Conservation (phyloP, 495 filamentous ascomycete species). For the Entonaema liquescens region DNA sequence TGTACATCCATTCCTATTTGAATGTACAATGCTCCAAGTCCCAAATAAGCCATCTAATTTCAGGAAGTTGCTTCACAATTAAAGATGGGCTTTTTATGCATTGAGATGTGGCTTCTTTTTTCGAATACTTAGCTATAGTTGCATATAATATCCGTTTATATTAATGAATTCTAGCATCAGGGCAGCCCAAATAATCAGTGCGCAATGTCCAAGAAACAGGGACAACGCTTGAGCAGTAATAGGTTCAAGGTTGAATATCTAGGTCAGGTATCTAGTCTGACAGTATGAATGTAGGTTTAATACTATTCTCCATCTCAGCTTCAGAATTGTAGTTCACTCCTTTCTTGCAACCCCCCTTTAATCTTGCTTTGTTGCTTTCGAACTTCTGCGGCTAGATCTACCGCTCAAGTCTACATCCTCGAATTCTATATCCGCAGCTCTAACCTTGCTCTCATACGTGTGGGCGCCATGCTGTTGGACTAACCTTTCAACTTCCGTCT, state of each 20-base stretch:
- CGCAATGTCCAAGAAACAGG: not conserved
- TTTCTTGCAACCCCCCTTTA: constrained; percentile 1
- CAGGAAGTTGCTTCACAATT: not conserved
- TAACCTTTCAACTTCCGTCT: not conserved
- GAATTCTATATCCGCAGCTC: constrained; percentile 21
- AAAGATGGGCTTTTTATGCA: not conserved
- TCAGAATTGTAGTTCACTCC: not conserved
- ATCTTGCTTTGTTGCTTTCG: constrained; percentile 29
- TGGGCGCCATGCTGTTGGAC: constrained; percentile 21
- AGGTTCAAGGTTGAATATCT: not conserved
- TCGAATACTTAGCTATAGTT: not conserved
- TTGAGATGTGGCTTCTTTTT: not conserved
- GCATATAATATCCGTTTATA: not conserved
- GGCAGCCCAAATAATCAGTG: not conserved
- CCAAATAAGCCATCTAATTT: too few relatives aligned
- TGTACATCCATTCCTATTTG: not conserved
- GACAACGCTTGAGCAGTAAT: not conserved
- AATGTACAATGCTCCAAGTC: too few relatives aligned
- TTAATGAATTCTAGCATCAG: not conserved
- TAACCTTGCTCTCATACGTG: constrained; percentile 23
- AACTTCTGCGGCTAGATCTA: constrained; percentile 21
- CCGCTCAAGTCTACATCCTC: constrained; percentile 35
- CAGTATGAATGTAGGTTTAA: constrained; percentile 21
- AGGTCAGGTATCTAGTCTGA: not conserved
- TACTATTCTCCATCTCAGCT: constrained; percentile 10